Evolutionary conservation across 352 stramenopile species (phyloP), one percentile per base, ranked within the genome.

Genomic region (Phytophthora boehmeriae): DNA sequence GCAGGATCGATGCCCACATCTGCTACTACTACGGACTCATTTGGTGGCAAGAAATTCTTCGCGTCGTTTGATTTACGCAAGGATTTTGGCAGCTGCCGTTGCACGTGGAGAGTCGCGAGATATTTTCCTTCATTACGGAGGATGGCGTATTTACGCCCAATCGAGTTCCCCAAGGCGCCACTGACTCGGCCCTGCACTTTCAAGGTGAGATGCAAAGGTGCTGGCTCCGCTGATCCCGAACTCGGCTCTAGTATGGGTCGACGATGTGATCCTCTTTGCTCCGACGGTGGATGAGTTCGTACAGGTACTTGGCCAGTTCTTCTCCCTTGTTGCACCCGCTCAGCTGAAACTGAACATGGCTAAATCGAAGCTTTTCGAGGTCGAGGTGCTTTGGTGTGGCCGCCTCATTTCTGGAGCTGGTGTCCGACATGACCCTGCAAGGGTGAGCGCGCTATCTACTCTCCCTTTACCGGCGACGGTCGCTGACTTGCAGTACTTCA

Each of bases 181-280:
- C 23, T 9, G 55, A 64, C 10, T 49, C 34, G 0, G 43, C 42
- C 0, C 23, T 63, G 5, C 32, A 58, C 30, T 62, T 67, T 19
- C 49, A 71, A 34, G n/a, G 22, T 19, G 4, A 41, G 27, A n/a
- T 57, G 23, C 50, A 68, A 23, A 42, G 0, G n/a, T n/a, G n/a
- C 28, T 70, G 13, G 44, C 23, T 2, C 19, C 1, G 0, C 28
- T 67, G 4, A 41, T 76, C 4, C 46, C 54, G 1, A 35, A 69
- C 8, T 42, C 60, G 8, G 42, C 44, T 0, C n/a, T 73, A 1
- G 63, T 73, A 4, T 76, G 67, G 62, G 66, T 70, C 27, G 36
- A 73, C 36, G 67, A 76, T 43, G 54, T 66, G 5, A 54, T 71
- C 5, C 9, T 76, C 3, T 76, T 63, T n/a, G 60, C 44, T 2